These are phyloP conservation scores for Camelina sativa DNA, from an alignment of 345 rosid genomes.

Conservation along the genomic window DNA sequence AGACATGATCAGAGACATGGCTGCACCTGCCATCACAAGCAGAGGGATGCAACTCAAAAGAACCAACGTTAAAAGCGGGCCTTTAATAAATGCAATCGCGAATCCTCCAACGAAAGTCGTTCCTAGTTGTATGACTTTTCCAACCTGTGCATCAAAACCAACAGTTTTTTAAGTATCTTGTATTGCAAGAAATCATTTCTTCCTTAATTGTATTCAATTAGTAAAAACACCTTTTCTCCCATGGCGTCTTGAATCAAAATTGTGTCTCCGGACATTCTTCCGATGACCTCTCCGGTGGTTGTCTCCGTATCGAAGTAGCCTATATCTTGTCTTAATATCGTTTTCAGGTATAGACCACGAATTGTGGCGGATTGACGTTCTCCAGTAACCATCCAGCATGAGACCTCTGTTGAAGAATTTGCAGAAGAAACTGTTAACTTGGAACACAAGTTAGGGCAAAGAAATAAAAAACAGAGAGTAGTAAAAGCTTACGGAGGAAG, in stretches of 20 bases:
- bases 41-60: constrained; percentile 69
- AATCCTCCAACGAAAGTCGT: constrained; percentile 77
- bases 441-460: constrained; percentile 23
- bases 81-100: constrained; percentile 63
- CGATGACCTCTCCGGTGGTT: constrained; percentile 86
- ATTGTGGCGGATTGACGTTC: constrained; percentile 81
- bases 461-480: background rate
- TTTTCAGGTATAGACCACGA: constrained; percentile 74
- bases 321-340: constrained; percentile 85
- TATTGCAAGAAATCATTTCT: background rate
- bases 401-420: constrained; percentile 62
- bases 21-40: constrained; percentile 59
- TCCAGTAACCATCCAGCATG: constrained; percentile 91
- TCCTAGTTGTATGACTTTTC: constrained; percentile 68
- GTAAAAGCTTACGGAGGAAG: constrained; percentile 68
- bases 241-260: constrained; percentile 89
- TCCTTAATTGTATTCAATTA: too few species aligned
- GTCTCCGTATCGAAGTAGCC: constrained; percentile 85
- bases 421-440: background rate
- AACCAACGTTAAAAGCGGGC: constrained; percentile 61
- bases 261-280: constrained; percentile 95
- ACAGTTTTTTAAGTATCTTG: background rate
- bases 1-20: constrained; percentile 59
- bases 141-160: constrained; percentile 56
- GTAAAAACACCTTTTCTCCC: constrained; percentile 80